Percentiles rank a stretch among this genome's conserved stretches.
Evolutionary conservation across 148 eudicot species (phyloP).

Genomic region (Spergularia bocconei): DNA sequence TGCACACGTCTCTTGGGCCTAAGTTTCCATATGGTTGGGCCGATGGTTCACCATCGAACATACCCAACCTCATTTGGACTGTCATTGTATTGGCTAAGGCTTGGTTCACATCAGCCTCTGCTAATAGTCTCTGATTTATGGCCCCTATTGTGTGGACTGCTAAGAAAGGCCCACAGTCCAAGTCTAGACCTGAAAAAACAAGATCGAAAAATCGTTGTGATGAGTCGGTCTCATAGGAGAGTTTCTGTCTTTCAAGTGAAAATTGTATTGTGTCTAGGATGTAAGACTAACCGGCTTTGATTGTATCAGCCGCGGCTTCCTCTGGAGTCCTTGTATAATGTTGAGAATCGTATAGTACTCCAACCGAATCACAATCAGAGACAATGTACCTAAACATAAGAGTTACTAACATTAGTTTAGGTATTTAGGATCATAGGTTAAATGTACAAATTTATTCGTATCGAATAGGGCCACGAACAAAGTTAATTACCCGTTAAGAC

Average conservation of each 20-base stretch:
- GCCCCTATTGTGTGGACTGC: conserved; percentile 74
- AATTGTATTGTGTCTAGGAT: too few species aligned
- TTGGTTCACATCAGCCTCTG: conserved; percentile 60
- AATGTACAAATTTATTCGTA: neutral
- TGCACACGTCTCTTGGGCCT: conserved; percentile 71
- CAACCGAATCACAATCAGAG: conserved; percentile 87
- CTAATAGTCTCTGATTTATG: conserved; percentile 44
- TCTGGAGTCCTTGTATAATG: conserved; percentile 82
- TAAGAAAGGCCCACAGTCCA: conserved; percentile 94
- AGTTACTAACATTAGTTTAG: neutral
- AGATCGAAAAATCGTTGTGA: neutral
- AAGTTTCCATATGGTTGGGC: conserved; percentile 61
- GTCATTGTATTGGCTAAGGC: conserved; percentile 62
- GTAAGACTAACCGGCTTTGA: conserved; percentile 58
- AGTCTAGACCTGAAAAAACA: conserved; percentile 56
- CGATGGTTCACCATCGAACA: conserved; percentile 79
- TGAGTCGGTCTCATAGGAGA: too few species aligned
- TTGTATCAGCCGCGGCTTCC: conserved; percentile 66
- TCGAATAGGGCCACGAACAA: neutral
- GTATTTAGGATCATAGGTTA: neutral
- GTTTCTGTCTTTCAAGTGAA: too few species aligned
- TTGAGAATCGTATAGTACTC: conserved; percentile 49
- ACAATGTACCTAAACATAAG: conserved; percentile 57
- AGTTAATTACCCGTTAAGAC: conserved; percentile 59
- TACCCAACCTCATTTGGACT: conserved; percentile 88